Conservation (phyloP, 768 basidiomycete species). For the Suillus decipiens region DNA sequence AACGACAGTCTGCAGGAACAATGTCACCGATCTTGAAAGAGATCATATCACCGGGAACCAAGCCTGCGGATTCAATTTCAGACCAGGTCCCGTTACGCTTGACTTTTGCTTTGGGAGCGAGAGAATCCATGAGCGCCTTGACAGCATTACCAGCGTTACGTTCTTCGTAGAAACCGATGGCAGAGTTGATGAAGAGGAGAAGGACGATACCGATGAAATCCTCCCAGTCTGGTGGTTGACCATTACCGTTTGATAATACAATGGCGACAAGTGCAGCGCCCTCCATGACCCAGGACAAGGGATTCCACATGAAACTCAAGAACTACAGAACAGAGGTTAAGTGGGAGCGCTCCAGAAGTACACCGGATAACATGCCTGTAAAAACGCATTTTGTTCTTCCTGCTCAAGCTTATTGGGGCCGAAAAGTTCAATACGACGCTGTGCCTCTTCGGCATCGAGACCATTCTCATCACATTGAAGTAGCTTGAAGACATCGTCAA, state of each 20-base stretch:
- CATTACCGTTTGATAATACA: constrained; percentile 90
- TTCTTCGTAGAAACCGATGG: constrained; percentile 98
- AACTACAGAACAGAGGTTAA: constrained; percentile 48
- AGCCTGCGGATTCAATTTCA: constrained; percentile 86
- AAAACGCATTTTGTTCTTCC: constrained; percentile 88
- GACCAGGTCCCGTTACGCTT: constrained; percentile 83
- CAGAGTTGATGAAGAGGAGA: constrained; percentile 90
- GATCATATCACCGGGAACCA: constrained; percentile 96
- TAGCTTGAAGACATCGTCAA: constrained; percentile 96
- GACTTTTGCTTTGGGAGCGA: constrained; percentile 96
- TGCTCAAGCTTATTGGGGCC: constrained; percentile 94
- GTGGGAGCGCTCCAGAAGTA: background rate
- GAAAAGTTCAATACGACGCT: constrained; percentile 86
- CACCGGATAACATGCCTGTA: constrained; percentile 59
- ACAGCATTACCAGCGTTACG: constrained; percentile 97
- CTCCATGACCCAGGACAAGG: constrained; percentile 99
- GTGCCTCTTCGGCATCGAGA: constrained; percentile 72
- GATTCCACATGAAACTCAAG: constrained; percentile 99
- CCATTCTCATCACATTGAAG: constrained; percentile 88
- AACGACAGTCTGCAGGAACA: constrained; percentile 96
- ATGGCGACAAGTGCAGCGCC: constrained; percentile 94
- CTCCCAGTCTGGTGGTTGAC: constrained; percentile 89
- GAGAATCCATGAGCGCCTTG: constrained; percentile 99
- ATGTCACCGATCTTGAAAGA: constrained; percentile 99
- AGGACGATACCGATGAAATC: constrained; percentile 97